These are phyloP conservation scores for Metahyphopichia silvanorum DNA, from an alignment of 805 yeast species.

Conservation along the genomic window DNA sequence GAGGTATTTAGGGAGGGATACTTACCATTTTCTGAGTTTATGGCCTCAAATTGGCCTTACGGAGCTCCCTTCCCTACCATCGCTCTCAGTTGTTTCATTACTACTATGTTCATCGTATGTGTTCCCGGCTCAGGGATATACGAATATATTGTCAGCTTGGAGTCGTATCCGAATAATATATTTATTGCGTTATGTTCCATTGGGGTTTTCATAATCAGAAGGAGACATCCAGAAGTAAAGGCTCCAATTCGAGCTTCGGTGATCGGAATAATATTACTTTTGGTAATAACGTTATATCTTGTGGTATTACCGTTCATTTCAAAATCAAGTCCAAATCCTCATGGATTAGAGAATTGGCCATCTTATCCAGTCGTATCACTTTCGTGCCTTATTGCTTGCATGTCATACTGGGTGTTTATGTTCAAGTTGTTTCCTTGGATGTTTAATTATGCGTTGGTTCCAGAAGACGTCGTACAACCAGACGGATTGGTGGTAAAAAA, in stretches of 20 bases:
- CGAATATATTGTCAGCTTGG: slow-evolving; percentile 49
- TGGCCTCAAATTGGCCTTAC: slow-evolving; percentile 56
- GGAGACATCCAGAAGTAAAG: slow-evolving; percentile 42
- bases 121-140: slow-evolving; percentile 50
- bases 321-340: slow-evolving; percentile 35
- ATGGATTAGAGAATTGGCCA: slow-evolving; percentile 41
- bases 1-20: slow-evolving; percentile 64
- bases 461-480: slow-evolving; percentile 36
- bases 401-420: slow-evolving; percentile 53
- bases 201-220: slow-evolving; percentile 56
- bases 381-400: slow-evolving; percentile 39
- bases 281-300: slow-evolving; percentile 46
- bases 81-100: slow-evolving; percentile 38
- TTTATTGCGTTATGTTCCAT: slow-evolving; percentile 51
- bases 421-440: slow-evolving; percentile 48
- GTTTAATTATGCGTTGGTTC: slow-evolving; percentile 43
- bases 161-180: slow-evolving; percentile 48
- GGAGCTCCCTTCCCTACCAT: slow-evolving; percentile 57
- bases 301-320: slow-evolving; percentile 47
- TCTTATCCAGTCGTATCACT: slow-evolving; percentile 49
- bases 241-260: slow-evolving; percentile 53
- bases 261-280: slow-evolving; percentile 45
- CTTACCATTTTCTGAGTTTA: slow-evolving; percentile 47
- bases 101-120: slow-evolving; percentile 35
- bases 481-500: slow-evolving; percentile 59